Evolutionary conservation across 192 early-diverging fungal genomes (phyloP).

Genomic region (Entomortierella lignicola): DNA sequence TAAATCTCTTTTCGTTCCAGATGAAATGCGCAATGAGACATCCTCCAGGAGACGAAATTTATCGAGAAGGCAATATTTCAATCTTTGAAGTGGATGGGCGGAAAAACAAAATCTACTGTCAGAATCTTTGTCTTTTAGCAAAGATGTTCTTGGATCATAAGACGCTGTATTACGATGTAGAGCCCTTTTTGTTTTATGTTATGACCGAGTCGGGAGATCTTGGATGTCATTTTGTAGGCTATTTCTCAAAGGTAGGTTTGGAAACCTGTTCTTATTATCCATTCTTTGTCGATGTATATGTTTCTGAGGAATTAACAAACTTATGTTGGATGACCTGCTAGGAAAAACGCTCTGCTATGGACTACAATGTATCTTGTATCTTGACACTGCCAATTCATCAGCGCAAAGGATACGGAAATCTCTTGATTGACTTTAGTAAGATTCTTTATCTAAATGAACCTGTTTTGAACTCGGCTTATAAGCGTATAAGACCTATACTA

Average conservation of each 20-base stretch:
- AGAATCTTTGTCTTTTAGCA: slow-evolving; percentile 94
- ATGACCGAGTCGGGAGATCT: slow-evolving; percentile 83
- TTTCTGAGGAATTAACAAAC: background rate
- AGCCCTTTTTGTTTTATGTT: slow-evolving; percentile 97
- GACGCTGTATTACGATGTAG: slow-evolving; percentile 96
- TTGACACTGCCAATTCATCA: slow-evolving; percentile 89
- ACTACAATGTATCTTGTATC: slow-evolving; percentile 96
- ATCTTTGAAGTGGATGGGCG: slow-evolving; percentile 98
- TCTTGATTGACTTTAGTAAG: slow-evolving; percentile 92
- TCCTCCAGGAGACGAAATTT: slow-evolving; percentile 98
- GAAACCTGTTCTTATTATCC: no score
- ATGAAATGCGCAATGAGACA: slow-evolving; percentile 80
- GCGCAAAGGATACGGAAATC: slow-evolving; percentile 91
- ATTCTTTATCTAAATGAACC: no score
- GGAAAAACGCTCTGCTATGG: slow-evolving; percentile 87
- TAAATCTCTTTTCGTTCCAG: slow-evolving; percentile 16
- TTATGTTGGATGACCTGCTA: slow-evolving; percentile 6
- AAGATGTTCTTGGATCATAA: slow-evolving; percentile 99
- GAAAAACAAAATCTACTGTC: slow-evolving; percentile 98
- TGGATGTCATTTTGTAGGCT: slow-evolving; percentile 94
- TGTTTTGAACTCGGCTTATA: no score
- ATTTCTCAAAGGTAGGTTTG: slow-evolving; percentile 86
- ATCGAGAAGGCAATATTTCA: slow-evolving; percentile 86
- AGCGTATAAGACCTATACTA: no score
- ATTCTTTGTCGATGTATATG: background rate